Evolutionary conservation across 495 filamentous ascomycete genomes (phyloP).

Genomic region (Bryoglossum gracile): DNA sequence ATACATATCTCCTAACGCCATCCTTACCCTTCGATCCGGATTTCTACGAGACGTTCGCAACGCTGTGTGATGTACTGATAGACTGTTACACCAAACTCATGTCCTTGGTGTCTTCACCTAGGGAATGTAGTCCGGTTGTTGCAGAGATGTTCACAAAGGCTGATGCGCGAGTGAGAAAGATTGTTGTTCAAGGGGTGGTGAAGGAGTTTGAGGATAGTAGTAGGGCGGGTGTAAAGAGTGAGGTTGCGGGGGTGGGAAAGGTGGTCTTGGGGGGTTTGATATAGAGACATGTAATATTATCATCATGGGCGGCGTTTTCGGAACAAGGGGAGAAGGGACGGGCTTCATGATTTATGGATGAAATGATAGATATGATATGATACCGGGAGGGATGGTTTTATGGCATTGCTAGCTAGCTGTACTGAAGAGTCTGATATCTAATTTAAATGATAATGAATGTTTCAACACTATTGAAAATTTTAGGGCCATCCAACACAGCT

Average conservation of each 20-base stretch:
- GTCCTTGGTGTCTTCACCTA: conserved; percentile 57
- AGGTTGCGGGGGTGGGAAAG: conserved; percentile 76
- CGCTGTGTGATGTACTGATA: conserved; percentile 90
- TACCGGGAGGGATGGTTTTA: background rate
- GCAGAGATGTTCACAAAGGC: conserved; percentile 84
- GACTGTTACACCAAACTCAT: conserved; percentile 82
- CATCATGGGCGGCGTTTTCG: conserved; percentile 1
- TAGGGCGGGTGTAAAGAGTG: conserved; percentile 62
- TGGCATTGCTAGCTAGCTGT: no score
- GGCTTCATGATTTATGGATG: conserved; percentile 10
- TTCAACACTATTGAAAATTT: no score
- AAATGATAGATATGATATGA: conserved; percentile 1
- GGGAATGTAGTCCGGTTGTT: conserved; percentile 52
- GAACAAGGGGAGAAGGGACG: background rate
- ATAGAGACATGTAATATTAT: conserved; percentile 32
- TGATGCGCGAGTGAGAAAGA: conserved; percentile 74
- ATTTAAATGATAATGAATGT: no score
- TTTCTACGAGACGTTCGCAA: conserved; percentile 96
- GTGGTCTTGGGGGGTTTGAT: conserved; percentile 86
- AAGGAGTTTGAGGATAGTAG: conserved; percentile 91
- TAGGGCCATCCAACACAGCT: no score
- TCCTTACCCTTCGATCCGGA: conserved; percentile 95
- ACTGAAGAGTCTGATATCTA: no score
- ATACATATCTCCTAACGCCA: conserved; percentile 80
- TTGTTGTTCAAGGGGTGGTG: conserved; percentile 75